Evolutionary conservation across 768 basidiomycete species (phyloP).

Genomic region (Polyporus arcularius): DNA sequence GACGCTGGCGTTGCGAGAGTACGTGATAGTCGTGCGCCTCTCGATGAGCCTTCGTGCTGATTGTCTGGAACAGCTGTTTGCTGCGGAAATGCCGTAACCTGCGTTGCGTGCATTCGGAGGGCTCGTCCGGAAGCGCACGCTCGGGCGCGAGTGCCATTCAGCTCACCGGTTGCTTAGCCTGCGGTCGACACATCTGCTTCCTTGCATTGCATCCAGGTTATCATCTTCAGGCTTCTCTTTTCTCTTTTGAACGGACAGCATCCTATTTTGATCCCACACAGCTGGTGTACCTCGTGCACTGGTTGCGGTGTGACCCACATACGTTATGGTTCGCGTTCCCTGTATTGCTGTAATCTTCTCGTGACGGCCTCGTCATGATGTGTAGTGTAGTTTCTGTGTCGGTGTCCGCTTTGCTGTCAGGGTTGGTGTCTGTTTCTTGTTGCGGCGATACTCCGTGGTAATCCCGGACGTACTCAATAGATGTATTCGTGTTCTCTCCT

Average conservation of each 20-base stretch:
- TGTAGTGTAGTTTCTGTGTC: not conserved
- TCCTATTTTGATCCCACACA: conserved; percentile 1
- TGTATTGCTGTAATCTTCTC: not conserved
- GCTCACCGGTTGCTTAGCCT: too few species aligned
- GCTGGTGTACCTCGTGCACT: not conserved
- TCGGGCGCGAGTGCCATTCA: too few species aligned
- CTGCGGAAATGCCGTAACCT: conserved; percentile 27
- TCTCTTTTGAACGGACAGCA: not conserved
- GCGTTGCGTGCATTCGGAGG: too few species aligned
- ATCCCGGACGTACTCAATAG: not conserved
- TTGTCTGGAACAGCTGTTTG: conserved; percentile 22
- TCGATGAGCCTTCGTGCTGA: not conserved
- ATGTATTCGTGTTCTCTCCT: not conserved
- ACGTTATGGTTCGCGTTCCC: conserved; percentile 4
- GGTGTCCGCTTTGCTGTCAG: not conserved
- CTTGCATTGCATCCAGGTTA: not conserved
- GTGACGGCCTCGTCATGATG: not conserved
- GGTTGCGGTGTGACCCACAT: not conserved
- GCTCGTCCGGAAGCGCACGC: too few species aligned
- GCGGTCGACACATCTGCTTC: not conserved
- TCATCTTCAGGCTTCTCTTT: not conserved
- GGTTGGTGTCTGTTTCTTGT: not conserved
- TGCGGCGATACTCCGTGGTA: conserved; percentile 1
- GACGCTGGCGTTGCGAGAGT: conserved; percentile 17
- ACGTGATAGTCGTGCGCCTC: not conserved